A percentile compares a stretch with the other conserved stretches of the same genome.
These are phyloP conservation scores for Leptographium galeiforme DNA, from an alignment of 2,329 filamentous ascomycete genomes.

Conservation along the genomic window DNA sequence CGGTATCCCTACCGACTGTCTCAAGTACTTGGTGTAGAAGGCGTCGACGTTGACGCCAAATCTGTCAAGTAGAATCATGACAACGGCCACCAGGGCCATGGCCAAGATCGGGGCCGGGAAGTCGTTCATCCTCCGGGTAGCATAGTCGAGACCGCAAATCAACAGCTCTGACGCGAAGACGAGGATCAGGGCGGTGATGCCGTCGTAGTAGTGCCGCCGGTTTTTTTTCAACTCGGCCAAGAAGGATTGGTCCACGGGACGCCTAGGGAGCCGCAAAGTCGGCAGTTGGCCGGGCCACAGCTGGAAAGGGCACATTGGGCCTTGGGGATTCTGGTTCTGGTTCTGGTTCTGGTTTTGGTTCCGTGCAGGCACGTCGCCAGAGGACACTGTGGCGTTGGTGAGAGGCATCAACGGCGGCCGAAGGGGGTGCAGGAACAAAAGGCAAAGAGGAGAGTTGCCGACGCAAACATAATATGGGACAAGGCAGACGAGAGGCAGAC, in stretches of 20 bases:
- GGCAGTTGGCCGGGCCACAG: background rate
- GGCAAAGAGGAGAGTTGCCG: background rate
- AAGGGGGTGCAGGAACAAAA: background rate
- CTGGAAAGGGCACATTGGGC: background rate
- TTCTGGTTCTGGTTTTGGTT: background rate
- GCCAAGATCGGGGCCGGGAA: conserved; percentile 35
- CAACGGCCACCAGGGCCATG: conserved; percentile 27
- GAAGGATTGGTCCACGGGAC: background rate
- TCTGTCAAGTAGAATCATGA: conserved; percentile 18
- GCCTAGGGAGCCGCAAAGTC: background rate
- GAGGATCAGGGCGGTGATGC: conserved; percentile 22
- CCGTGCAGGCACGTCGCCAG: too few species aligned
- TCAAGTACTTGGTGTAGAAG: conserved; percentile 14
- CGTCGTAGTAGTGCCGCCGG: conserved; percentile 8
- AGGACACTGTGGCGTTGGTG: background rate
- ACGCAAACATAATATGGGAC: background rate
- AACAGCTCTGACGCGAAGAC: conserved; percentile 29
- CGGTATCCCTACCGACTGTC: conserved; percentile 7
- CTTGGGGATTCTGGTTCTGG: background rate
- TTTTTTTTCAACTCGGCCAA: background rate
- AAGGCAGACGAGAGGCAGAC: background rate
- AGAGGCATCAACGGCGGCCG: background rate
- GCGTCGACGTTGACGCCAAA: conserved; percentile 12
- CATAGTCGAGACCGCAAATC: conserved; percentile 28
- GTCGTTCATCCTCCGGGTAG: conserved; percentile 19